phyloP scores from a whole-genome alignment of 768 basidiomycete species.

The Tylopilus intermedius region DNA sequence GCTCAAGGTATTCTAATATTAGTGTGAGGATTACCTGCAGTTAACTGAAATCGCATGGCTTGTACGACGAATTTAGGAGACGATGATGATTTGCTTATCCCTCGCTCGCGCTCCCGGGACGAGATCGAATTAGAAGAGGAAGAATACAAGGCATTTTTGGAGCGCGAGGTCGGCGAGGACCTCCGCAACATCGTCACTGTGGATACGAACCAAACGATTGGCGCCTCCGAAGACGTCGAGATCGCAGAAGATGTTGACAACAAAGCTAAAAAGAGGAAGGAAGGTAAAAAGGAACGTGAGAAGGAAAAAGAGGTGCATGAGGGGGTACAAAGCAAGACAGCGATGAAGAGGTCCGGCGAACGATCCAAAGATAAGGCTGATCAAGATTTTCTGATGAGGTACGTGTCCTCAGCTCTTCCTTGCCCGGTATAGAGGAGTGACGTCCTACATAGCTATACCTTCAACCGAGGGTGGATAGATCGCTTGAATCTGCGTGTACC shows the following conservation, averaged over 20 bases:
- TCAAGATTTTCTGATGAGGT: slow-evolving; percentile 90
- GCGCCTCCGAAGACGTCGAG: slow-evolving; percentile 22
- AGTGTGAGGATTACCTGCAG: too few relatives aligned
- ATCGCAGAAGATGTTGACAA: slow-evolving; percentile 20
- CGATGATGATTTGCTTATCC: slow-evolving; percentile 66
- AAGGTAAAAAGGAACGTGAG: slow-evolving; percentile 29
- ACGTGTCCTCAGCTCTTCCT: slow-evolving; percentile 25
- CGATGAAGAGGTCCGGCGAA: slow-evolving; percentile 7
- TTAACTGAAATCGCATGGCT: background rate
- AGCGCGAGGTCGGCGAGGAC: slow-evolving; percentile 77
- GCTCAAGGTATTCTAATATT: slow-evolving; percentile 12
- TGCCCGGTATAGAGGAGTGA: background rate
- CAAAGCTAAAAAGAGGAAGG: slow-evolving; percentile 28
- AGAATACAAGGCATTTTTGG: slow-evolving; percentile 77
- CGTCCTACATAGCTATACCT: slow-evolving; percentile 66
- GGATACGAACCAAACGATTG: slow-evolving; percentile 21
- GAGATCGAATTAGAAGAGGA: slow-evolving; percentile 76
- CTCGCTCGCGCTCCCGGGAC: slow-evolving; percentile 72
- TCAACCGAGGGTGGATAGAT: slow-evolving; percentile 98
- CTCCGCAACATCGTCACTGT: slow-evolving; percentile 63
- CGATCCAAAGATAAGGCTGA: slow-evolving; percentile 59
- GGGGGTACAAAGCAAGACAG: slow-evolving; percentile 21
- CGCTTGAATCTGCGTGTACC: slow-evolving; percentile 66
- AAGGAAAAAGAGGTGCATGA: slow-evolving; percentile 28
- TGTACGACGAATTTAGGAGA: slow-evolving; percentile 32